Percentiles rank a stretch among this genome's conserved stretches.
These are phyloP conservation scores for Penicillium capsulatum DNA, from an alignment of 2,329 filamentous ascomycete genomes.

Conservation along the genomic window DNA sequence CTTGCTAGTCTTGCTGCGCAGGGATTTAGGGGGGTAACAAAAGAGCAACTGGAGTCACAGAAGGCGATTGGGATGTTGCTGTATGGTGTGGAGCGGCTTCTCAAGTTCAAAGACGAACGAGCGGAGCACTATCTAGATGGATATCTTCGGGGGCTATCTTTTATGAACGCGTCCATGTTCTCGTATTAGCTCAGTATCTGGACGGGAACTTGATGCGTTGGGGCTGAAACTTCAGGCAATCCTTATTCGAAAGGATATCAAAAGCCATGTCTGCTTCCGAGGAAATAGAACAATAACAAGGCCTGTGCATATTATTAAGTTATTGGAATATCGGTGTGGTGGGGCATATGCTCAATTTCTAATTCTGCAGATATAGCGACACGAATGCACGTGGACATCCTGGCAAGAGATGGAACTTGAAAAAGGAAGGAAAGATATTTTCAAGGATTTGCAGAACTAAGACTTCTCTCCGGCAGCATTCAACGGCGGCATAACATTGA, in stretches of 20 bases:
- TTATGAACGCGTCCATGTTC: conserved; percentile 7
- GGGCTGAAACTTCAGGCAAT: neutral
- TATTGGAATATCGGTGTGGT: conserved; percentile 1
- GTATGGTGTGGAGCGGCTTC: conserved; percentile 13
- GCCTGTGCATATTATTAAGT: conserved; percentile 1
- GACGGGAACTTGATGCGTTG: conserved; percentile 2
- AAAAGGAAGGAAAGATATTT: neutral
- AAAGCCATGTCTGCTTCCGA: conserved; percentile 2
- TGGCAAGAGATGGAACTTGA: neutral
- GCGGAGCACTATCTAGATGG: conserved; percentile 13
- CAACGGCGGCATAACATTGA: neutral
- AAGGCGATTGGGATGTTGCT: conserved; percentile 13
- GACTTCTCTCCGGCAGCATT: neutral
- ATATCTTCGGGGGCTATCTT: conserved; percentile 11
- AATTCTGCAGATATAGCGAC: conserved; percentile 5
- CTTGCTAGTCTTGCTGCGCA: conserved; percentile 11
- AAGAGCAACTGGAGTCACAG: conserved; percentile 10
- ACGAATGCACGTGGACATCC: conserved; percentile 1
- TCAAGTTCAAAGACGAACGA: conserved; percentile 15
- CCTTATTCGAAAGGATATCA: conserved; percentile 1
- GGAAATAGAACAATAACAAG: conserved; percentile 2
- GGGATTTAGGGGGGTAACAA: conserved; percentile 8
- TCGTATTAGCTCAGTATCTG: conserved; percentile 4
- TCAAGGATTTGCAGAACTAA: conserved; percentile 1
- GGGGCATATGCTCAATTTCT: too few relatives aligned